These are phyloP conservation scores for Quercus mongolica DNA, from an alignment of 306 rosid genomes.

Conservation along the genomic window DNA sequence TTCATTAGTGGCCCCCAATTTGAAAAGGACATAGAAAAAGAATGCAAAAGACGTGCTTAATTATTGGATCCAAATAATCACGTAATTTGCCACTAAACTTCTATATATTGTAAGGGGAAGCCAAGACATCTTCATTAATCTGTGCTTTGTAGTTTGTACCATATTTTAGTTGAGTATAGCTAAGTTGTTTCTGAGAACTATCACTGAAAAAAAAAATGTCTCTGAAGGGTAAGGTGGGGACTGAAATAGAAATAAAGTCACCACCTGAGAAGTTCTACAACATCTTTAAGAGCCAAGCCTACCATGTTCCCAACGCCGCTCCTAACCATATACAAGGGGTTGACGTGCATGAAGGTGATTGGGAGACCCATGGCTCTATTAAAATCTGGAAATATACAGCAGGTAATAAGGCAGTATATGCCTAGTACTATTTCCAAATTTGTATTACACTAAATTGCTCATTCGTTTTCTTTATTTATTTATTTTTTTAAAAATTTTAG, in stretches of 20 bases:
- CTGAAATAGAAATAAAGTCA: conserved; percentile 21
- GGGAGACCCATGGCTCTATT: conserved; percentile 34
- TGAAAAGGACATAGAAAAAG: neutral
- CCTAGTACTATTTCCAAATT: neutral
- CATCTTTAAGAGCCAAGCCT: conserved; percentile 14
- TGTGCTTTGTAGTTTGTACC: neutral
- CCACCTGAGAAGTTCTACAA: conserved; percentile 25
- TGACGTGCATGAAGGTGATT: conserved; percentile 38
- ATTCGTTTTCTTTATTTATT: neutral
- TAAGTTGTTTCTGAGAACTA: neutral
- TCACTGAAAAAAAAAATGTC: neutral
- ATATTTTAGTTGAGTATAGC: neutral
- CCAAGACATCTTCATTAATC: neutral
- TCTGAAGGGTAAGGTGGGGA: conserved; percentile 29
- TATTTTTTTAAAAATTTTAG: no score
- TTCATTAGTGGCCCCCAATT: neutral
- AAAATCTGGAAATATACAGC: conserved; percentile 29
- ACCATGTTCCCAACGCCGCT: conserved; percentile 22
- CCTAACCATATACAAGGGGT: conserved; percentile 17
- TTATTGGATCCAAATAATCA: neutral
- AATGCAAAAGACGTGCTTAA: neutral
- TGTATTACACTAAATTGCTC: no score
- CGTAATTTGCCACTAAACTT: neutral
- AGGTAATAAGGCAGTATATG: neutral
- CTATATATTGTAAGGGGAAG: neutral